phyloP scores from a whole-genome alignment of 2,329 filamentous ascomycete species.

The Cytospora schulzeri region DNA sequence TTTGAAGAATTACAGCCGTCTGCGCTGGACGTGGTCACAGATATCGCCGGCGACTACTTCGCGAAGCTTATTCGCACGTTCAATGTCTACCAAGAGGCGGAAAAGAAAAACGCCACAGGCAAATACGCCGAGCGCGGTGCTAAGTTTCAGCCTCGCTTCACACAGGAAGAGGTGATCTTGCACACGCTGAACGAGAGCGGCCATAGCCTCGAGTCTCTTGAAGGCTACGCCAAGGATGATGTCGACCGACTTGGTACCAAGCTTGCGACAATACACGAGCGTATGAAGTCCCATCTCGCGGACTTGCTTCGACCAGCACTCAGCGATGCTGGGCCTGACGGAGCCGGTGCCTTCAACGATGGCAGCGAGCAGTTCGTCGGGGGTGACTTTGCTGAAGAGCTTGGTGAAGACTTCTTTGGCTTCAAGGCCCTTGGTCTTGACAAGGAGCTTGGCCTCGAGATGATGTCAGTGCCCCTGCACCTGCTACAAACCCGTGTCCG shows the following conservation, averaged over 20 bases:
- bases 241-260: constrained; percentile 83
- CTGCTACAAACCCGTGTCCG: constrained; percentile 89
- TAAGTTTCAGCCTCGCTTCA: constrained; percentile 67
- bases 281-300: constrained; percentile 91
- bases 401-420: constrained; percentile 98
- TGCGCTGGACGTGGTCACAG: constrained; percentile 85
- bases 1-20: constrained; percentile 98
- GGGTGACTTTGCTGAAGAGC: constrained; percentile 95
- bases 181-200: constrained; percentile 86
- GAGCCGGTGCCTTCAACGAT: constrained; percentile 89
- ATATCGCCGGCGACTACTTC: constrained; percentile 88
- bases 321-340: constrained; percentile 77
- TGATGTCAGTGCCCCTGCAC: constrained; percentile 89
- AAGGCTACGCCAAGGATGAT: constrained; percentile 88
- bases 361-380: constrained; percentile 96
- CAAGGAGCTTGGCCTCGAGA: constrained; percentile 84
- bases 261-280: constrained; percentile 83
- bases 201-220: constrained; percentile 76
- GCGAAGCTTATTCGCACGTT: constrained; percentile 78
- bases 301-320: constrained; percentile 91
- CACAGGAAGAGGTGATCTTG: constrained; percentile 80
- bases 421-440: constrained; percentile 95
- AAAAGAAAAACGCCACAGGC: constrained; percentile 65
- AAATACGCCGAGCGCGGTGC: constrained; percentile 43
- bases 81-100: constrained; percentile 79